A percentile compares a stretch with the other conserved stretches of the same genome.
phyloP scores from a whole-genome alignment of 1,139 yeast species.

The Scheffersomyces stambukii region DNA sequence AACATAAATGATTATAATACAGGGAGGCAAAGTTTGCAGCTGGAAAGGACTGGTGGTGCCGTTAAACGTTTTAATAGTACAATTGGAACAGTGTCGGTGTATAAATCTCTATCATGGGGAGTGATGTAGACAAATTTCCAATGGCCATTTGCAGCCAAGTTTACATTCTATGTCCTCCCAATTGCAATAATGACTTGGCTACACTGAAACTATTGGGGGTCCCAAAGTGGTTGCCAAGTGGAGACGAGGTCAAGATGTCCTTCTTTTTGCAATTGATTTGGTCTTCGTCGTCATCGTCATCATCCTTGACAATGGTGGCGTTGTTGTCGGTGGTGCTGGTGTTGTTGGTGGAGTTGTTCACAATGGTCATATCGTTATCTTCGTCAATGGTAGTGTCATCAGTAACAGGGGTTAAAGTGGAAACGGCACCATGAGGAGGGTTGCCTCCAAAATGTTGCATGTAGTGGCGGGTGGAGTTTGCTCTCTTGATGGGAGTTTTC shows the following conservation, averaged over 20 bases:
- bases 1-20: slow-evolving; percentile 1
- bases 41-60: no score
- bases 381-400: slow-evolving; percentile 37
- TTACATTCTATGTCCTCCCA: slow-evolving; percentile 25
- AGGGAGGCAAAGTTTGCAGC: no score
- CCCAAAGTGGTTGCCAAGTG: slow-evolving; percentile 35
- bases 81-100: no score
- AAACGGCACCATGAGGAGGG: slow-evolving; percentile 5
- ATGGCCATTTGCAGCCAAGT: no score
- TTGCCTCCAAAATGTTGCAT: slow-evolving; percentile 13
- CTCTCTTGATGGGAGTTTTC: slow-evolving; percentile 41
- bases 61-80: no score
- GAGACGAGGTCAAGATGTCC: slow-evolving; percentile 25
- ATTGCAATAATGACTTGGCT: slow-evolving; percentile 45
- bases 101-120: no score
- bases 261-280: slow-evolving; percentile 10
- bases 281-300: slow-evolving; percentile 10
- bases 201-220: slow-evolving; percentile 50
- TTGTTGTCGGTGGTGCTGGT: slow-evolving; percentile 13
- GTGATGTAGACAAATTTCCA: no score
- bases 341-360: slow-evolving; percentile 15
- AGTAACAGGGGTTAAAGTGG: slow-evolving; percentile 8
- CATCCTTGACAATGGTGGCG: slow-evolving; percentile 8
- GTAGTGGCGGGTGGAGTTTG: slow-evolving; percentile 22
- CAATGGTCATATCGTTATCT: slow-evolving; percentile 20